Conservation (phyloP, 2,329 filamentous ascomycete genomes). For the Dactylellina sp. region DNA sequence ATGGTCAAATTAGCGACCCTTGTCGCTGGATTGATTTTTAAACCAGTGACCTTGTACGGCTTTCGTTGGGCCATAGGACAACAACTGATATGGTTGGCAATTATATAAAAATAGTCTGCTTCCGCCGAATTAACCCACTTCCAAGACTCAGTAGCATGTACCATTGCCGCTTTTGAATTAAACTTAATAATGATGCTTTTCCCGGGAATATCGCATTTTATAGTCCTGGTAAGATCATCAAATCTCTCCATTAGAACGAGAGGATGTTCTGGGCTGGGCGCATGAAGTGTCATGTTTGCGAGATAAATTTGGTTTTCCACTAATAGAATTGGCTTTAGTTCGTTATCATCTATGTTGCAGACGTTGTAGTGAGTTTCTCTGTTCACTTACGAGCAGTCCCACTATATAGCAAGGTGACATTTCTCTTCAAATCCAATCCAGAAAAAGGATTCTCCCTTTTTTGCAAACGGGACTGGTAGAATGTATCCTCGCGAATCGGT, state of each 20-base stretch:
- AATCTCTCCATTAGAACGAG: conserved; percentile 63
- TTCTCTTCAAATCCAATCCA: conserved; percentile 56
- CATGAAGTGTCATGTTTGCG: conserved; percentile 62
- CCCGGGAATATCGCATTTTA: conserved; percentile 59
- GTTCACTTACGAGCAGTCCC: conserved; percentile 58
- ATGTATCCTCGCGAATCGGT: conserved; percentile 42
- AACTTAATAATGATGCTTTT: conserved; percentile 61
- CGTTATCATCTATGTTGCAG: not conserved
- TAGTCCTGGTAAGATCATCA: conserved; percentile 60
- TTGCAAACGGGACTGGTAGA: conserved; percentile 14
- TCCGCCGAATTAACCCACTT: conserved; percentile 61
- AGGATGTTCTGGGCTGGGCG: conserved; percentile 60
- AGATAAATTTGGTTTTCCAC: conserved; percentile 59
- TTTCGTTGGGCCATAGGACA: conserved; percentile 61
- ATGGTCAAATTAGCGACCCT: conserved; percentile 16
- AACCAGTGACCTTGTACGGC: conserved; percentile 57
- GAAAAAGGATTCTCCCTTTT: conserved; percentile 56
- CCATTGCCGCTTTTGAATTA: conserved; percentile 60
- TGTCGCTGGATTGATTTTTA: conserved; percentile 15
- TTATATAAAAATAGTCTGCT: conserved; percentile 61
- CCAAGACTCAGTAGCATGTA: conserved; percentile 61
- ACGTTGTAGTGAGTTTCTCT: not conserved
- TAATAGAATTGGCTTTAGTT: conserved; percentile 27
- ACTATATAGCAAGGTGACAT: conserved; percentile 61
- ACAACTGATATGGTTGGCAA: conserved; percentile 62